These are phyloP conservation scores for Pistacia integerrima DNA, from an alignment of 345 rosid genomes.

Conservation along the genomic window DNA sequence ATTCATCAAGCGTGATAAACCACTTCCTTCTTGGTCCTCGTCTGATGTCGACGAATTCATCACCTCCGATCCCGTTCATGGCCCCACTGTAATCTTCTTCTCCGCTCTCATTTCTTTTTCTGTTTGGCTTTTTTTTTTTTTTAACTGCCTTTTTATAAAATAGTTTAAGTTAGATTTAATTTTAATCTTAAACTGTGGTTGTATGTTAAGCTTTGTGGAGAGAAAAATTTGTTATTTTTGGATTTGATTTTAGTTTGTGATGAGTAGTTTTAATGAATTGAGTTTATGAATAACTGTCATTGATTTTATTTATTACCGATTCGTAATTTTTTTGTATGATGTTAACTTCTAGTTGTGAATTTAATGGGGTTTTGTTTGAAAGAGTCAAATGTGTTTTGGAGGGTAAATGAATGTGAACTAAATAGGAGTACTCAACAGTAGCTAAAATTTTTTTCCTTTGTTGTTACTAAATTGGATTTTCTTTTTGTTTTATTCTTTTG, in stretches of 20 bases:
- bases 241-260: neutral
- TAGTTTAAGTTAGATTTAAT: no score
- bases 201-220: neutral
- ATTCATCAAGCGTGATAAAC: constrained; percentile 54
- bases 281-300: neutral
- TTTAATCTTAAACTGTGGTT: no score
- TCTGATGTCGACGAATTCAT: constrained; percentile 83
- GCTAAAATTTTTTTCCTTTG: neutral
- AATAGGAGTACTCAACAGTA: neutral
- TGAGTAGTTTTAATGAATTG: neutral
- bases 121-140: neutral
- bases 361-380: neutral
- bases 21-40: constrained; percentile 81
- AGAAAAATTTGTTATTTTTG: neutral
- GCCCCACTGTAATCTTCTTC: constrained; percentile 60
- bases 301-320: neutral
- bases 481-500: no score
- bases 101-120: constrained; percentile 6
- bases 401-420: neutral
- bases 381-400: neutral
- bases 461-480: neutral
- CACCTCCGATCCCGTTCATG: constrained; percentile 81
- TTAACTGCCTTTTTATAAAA: neutral
- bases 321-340: neutral
- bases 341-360: neutral